phyloP scores from a whole-genome alignment of 768 basidiomycete species.

The Hygrophorus russula region DNA sequence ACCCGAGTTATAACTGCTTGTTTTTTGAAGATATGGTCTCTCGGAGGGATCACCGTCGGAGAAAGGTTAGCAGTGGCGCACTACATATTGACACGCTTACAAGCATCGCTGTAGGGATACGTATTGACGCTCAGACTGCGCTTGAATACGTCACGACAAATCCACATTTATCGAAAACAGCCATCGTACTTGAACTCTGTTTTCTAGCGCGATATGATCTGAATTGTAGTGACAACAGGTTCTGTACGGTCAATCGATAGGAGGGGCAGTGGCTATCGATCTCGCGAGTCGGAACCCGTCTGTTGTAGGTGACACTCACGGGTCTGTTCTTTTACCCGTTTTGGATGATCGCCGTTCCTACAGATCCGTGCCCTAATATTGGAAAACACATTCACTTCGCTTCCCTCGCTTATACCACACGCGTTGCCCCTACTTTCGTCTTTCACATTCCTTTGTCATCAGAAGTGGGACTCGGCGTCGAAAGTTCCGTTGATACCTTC shows the following conservation, averaged over 20 bases:
- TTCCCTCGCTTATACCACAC: conserved; percentile 73
- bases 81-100: not conserved
- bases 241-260: conserved; percentile 79
- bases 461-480: conserved; percentile 77
- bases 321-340: not conserved
- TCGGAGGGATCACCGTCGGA: conserved; percentile 86
- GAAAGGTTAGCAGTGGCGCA: conserved; percentile 37
- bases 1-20: too few species aligned
- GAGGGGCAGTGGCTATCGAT: conserved; percentile 88
- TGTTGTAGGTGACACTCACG: conserved; percentile 30
- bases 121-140: conserved; percentile 75
- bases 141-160: conserved; percentile 65
- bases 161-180: conserved; percentile 51
- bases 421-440: conserved; percentile 65
- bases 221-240: conserved; percentile 35
- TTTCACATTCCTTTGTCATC: conserved; percentile 71
- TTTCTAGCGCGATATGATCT: not conserved
- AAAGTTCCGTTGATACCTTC: conserved; percentile 54
- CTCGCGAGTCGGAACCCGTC: conserved; percentile 69
- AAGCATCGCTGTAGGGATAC: conserved; percentile 40
- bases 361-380: conserved; percentile 74
- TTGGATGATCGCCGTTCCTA: not conserved
- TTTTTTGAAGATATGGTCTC: conserved; percentile 51
- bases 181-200: conserved; percentile 35
- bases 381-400: conserved; percentile 89